These are phyloP conservation scores for Phytophthora citricola DNA, from an alignment of 352 stramenopile genomes.

Conservation along the genomic window DNA sequence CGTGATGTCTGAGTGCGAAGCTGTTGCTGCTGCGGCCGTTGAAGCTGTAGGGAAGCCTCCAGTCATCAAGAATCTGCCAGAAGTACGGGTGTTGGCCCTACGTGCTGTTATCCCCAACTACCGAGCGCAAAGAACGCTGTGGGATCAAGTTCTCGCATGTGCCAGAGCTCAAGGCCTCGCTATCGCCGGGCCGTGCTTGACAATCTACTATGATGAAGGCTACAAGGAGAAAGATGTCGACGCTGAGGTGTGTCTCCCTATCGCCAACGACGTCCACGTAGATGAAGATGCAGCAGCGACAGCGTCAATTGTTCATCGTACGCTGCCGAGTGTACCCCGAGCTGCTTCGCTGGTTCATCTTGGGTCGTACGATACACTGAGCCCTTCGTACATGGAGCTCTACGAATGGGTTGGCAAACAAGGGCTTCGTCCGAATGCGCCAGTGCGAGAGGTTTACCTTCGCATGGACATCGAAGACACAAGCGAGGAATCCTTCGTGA, in stretches of 20 bases:
- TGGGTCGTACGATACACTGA: slow-evolving; percentile 43
- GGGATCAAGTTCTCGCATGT: slow-evolving; percentile 42
- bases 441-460: slow-evolving; percentile 48
- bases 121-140: slow-evolving; percentile 49
- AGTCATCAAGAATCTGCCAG: slow-evolving; percentile 40
- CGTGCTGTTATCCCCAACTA: slow-evolving; percentile 54
- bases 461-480: slow-evolving; percentile 30
- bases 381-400: slow-evolving; percentile 31
- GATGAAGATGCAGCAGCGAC: slow-evolving; percentile 10
- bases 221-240: slow-evolving; percentile 56
- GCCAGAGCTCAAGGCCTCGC: slow-evolving; percentile 19
- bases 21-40: slow-evolving; percentile 17
- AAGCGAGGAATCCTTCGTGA: slow-evolving; percentile 37
- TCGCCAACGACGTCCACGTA: slow-evolving; percentile 27
- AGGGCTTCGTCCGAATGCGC: slow-evolving; percentile 28
- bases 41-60: slow-evolving; percentile 19
- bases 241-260: slow-evolving; percentile 52
- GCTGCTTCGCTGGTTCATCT: slow-evolving; percentile 37
- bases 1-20: slow-evolving; percentile 27
- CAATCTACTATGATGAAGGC: slow-evolving; percentile 48
- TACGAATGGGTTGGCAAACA: slow-evolving; percentile 43
- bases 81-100: slow-evolving; percentile 43
- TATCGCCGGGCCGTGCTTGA: slow-evolving; percentile 36
- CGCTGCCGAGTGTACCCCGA: slow-evolving; percentile 16
- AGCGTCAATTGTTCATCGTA: slow-evolving; percentile 28